A percentile compares a stretch with the other conserved stretches of the same genome.
Conservation (phyloP, 768 basidiomycete genomes). For the Pulveroboletus sp. region DNA sequence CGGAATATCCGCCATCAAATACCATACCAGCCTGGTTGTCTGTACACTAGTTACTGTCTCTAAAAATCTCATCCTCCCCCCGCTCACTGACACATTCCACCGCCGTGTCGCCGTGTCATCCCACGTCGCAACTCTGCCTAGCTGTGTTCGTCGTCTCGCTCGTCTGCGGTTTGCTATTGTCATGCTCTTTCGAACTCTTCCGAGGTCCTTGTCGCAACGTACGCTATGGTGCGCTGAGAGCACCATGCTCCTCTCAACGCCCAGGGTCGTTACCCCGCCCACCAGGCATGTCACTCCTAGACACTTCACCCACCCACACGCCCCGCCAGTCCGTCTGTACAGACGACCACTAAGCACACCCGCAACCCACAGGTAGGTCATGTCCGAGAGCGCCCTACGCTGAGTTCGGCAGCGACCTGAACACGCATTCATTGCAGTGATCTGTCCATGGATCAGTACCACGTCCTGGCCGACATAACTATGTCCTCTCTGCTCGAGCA, state of each 20-base stretch:
- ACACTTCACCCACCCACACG: neutral
- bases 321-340: slow-evolving; percentile 4
- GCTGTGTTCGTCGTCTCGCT: neutral
- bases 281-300: neutral
- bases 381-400: neutral
- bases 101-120: neutral
- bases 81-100: neutral
- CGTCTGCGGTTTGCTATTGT: neutral
- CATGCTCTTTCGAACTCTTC: slow-evolving; percentile 21
- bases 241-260: slow-evolving; percentile 2
- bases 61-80: no score
- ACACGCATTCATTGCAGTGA: slow-evolving; percentile 30
- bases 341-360: slow-evolving; percentile 42
- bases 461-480: slow-evolving; percentile 63
- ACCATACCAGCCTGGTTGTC: neutral
- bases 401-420: neutral
- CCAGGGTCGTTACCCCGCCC: neutral
- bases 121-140: neutral
- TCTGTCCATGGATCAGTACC: slow-evolving; percentile 63
- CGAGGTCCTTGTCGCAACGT: slow-evolving; percentile 11
- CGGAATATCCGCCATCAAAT: neutral
- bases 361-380: slow-evolving; percentile 47
- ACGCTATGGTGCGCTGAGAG: slow-evolving; percentile 1
- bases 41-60: neutral
- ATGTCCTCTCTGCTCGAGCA: slow-evolving; percentile 75